Base-by-base conservation (phyloP, 352 stramenopile species). In the Globisporangium ultimum region DNA sequence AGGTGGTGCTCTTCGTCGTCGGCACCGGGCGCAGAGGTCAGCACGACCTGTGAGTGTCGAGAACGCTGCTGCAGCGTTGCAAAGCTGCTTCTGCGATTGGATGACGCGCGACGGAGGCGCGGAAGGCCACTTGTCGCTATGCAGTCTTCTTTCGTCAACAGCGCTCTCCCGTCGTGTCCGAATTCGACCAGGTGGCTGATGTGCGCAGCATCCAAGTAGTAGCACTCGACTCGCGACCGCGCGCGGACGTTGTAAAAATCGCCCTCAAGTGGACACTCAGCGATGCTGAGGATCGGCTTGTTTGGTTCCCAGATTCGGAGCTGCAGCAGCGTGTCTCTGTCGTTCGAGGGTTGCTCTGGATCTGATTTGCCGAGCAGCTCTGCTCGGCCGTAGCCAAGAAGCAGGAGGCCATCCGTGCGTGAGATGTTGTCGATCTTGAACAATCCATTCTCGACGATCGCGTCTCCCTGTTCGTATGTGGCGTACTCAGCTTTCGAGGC, bases 181-280 rank as follows among this genome's bases (percentile, higher is more conserved):
- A 48, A 41, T n/a, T 20, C 42, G 13, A 66, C 53, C 20, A 53
- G 32, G 32, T 68, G 56, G 6, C 52, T 56, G 50, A 84, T 46
- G 67, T 80, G 64, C 2, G 5, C 48, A 0, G 55, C 50, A 21
- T 85, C 77, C 15, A 89, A 61, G 56, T 76, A 87, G 53, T 80
- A 88, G 24, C 80, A 89, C 48, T 86, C 75, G 14, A 84, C 75
- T 10, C 61, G 65, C 12, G 71, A 75, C 2, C 66, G 55, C 11
- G 80, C 80, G 58, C 78, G 63, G 34, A 78, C 43, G 45, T 73
- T 67, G n/a, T 63, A 22, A 20, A 72, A 72, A 21, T 7, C 41
- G 18, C 63, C 38, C 3, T 67, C 56, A 8, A 71, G 61, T 3
- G 60, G 55, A 32, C 59, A 62, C 11, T 40, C 52, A 1, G 52